Base-by-base conservation (phyloP, 2,329 filamentous ascomycete genomes). In the Helminthosporium solani region DNA sequence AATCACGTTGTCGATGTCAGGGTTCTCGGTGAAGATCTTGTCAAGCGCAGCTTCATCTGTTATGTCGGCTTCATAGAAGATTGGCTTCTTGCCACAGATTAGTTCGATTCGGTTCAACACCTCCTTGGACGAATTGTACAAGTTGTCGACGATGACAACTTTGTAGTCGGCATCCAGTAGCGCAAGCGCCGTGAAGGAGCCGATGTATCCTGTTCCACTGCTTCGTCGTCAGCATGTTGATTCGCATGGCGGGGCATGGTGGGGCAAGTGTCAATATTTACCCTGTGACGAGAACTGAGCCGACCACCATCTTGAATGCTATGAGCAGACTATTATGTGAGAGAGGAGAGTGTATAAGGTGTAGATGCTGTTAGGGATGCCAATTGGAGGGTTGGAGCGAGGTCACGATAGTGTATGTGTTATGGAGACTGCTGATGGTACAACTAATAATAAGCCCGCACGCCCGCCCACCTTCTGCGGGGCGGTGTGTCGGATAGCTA, bases 181-280 rank as follows among this genome's bases (percentile, higher is more conserved):
- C 43, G 90, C 86, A 41, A 99, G 85, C 46, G 88, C 79, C 52
- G 94, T 99, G 80, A 97, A 97, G 40, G 92, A 97, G 71, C 94
- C 94, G 74, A 99, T 99, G 80, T 99, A 99, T 77, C 94, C 94
- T 57, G 91, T 96, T 67, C 94, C 94, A 81, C 94, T 96, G 57
- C 46, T 12, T 34, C 8, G 14, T 14, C 2, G 46, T 49, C 42
- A 42, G 45, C 37, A 49, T 15, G 56, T 56, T 47, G 50, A 9
- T 25, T 48, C 44, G 35, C 8, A 14, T 41, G 44, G 38, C 60
- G 58, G 58, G 60, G 53, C 61, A 56, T 56, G 49, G 56, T 56
- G 64, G 63, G 49, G 61, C 46, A 37, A 50, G 45, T 9, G 33
- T 19, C 33, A 19, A 20, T 40, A 70, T 84, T 77, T 84, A 96